phyloP scores from a whole-genome alignment of 306 rosid genomes.

The Herpetospermum pedunculosum region DNA sequence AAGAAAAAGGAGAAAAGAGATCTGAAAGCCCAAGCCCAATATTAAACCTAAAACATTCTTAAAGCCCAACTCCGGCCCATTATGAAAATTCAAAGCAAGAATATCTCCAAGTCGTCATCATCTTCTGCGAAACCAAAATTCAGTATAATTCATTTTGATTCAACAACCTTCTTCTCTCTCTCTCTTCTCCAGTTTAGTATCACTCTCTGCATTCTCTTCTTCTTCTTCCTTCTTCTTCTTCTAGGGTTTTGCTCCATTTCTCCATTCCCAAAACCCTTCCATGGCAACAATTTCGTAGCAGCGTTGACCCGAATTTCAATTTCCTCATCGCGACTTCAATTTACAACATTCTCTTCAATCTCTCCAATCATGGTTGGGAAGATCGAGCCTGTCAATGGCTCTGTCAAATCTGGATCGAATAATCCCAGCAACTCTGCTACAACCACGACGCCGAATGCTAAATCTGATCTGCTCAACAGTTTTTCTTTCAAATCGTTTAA shows the following conservation, averaged over 20 bases:
- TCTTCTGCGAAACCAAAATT: neutral
- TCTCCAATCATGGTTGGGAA: conserved; percentile 28
- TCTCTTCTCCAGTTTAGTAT: neutral
- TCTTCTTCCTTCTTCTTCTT: neutral
- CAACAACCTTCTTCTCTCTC: neutral
- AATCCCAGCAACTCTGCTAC: conserved; percentile 10
- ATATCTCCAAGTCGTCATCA: neutral
- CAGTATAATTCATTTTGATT: neutral
- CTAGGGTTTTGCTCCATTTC: conserved; percentile 8
- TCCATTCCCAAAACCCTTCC: conserved; percentile 1
- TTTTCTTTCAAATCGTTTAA: conserved; percentile 45
- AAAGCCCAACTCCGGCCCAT: neutral
- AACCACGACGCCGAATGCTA: conserved; percentile 5
- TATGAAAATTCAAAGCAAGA: neutral
- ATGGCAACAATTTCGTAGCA: neutral
- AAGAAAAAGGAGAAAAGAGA: too few species aligned
- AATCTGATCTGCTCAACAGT: conserved; percentile 31
- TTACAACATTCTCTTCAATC: neutral
- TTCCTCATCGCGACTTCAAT: neutral
- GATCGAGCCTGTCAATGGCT: conserved; percentile 20
- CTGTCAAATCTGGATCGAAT: conserved; percentile 18
- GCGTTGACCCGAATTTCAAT: neutral
- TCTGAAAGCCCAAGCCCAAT: neutral
- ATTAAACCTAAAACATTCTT: neutral
- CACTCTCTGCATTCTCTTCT: neutral